These are phyloP conservation scores for Globisporangium barbulae DNA, from an alignment of 352 stramenopile genomes.

Conservation along the genomic window DNA sequence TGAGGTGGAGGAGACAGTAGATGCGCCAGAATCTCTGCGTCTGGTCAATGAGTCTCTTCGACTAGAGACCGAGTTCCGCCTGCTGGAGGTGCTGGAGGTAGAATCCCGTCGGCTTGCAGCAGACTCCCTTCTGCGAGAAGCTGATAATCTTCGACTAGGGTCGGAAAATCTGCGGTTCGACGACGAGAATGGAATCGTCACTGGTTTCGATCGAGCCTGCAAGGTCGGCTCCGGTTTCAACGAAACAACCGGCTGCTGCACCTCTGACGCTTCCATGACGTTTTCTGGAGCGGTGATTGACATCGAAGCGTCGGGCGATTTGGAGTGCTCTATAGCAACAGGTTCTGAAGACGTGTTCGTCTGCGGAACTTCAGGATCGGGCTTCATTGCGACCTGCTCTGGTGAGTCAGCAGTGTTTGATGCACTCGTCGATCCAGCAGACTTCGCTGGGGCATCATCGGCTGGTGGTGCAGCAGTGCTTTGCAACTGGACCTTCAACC, in stretches of 20 bases:
- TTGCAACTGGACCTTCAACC: slow-evolving; percentile 38
- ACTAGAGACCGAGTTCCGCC: slow-evolving; percentile 9
- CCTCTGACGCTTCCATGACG: neutral
- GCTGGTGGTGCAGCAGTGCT: slow-evolving; percentile 3
- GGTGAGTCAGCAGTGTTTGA: neutral
- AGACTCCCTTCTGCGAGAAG: slow-evolving; percentile 5
- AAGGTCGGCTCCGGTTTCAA: slow-evolving; percentile 3
- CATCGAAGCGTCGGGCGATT: too few relatives aligned
- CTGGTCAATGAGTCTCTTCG: slow-evolving; percentile 9
- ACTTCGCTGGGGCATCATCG: neutral
- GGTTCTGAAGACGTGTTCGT: neutral
- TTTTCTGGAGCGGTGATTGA: neutral
- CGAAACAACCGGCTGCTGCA: neutral
- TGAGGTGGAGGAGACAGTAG: slow-evolving; percentile 51
- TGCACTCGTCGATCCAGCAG: neutral
- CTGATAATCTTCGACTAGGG: slow-evolving; percentile 8
- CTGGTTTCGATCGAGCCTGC: slow-evolving; percentile 3
- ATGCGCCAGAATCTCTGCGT: slow-evolving; percentile 44
- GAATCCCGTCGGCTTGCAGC: slow-evolving; percentile 11
- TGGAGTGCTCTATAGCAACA: neutral
- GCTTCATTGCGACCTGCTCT: slow-evolving; percentile 6
- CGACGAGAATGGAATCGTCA: slow-evolving; percentile 13
- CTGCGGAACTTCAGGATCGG: slow-evolving; percentile 2
- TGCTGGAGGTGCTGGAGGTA: slow-evolving; percentile 1
- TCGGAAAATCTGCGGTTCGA: slow-evolving; percentile 17